Percentiles rank a stretch among this genome's conserved stretches.
Evolutionary conservation across 495 filamentous ascomycete species (phyloP).

Genomic region (Halenospora varia): DNA sequence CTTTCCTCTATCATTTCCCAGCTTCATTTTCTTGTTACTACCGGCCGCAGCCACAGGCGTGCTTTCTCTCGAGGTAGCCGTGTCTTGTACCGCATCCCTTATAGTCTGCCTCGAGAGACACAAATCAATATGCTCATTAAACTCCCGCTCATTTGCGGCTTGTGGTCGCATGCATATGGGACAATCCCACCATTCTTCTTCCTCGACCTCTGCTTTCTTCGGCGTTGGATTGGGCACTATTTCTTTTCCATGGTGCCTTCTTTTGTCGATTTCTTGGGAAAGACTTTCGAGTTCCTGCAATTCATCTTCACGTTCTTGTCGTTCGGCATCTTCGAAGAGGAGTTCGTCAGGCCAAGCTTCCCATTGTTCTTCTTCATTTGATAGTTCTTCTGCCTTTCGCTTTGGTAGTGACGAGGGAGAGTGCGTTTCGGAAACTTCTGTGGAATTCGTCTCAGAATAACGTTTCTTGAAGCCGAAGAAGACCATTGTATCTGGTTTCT

Average conservation of each 20-base stretch:
- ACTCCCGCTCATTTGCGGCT: slow-evolving; percentile 65
- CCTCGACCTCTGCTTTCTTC: slow-evolving; percentile 25
- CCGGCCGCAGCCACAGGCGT: slow-evolving; percentile 5
- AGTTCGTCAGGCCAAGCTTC: slow-evolving; percentile 63
- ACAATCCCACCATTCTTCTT: slow-evolving; percentile 69
- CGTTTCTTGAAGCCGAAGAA: slow-evolving; percentile 68
- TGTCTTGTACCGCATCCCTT: slow-evolving; percentile 66
- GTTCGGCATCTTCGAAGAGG: slow-evolving; percentile 55
- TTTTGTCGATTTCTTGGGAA: slow-evolving; percentile 52
- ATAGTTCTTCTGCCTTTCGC: slow-evolving; percentile 19
- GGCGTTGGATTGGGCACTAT: slow-evolving; percentile 47
- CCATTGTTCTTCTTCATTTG: slow-evolving; percentile 43
- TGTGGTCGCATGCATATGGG: slow-evolving; percentile 80
- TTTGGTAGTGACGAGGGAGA: slow-evolving; percentile 9
- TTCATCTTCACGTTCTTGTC: slow-evolving; percentile 61
- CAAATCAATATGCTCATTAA: slow-evolving; percentile 93
- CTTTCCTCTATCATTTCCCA: slow-evolving; percentile 10
- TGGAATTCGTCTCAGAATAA: slow-evolving; percentile 1
- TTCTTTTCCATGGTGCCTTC: slow-evolving; percentile 43
- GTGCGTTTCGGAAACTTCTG: slow-evolving; percentile 1
- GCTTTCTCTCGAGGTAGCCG: background rate
- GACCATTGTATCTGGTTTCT: slow-evolving; percentile 63
- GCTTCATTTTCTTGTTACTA: slow-evolving; percentile 14
- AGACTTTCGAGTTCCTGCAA: slow-evolving; percentile 59
- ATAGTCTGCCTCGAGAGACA: slow-evolving; percentile 87